A percentile compares a stretch with the other conserved stretches of the same genome.
Evolutionary conservation across 345 rosid species (phyloP).

Genomic region (Melastoma malabathricum): DNA sequence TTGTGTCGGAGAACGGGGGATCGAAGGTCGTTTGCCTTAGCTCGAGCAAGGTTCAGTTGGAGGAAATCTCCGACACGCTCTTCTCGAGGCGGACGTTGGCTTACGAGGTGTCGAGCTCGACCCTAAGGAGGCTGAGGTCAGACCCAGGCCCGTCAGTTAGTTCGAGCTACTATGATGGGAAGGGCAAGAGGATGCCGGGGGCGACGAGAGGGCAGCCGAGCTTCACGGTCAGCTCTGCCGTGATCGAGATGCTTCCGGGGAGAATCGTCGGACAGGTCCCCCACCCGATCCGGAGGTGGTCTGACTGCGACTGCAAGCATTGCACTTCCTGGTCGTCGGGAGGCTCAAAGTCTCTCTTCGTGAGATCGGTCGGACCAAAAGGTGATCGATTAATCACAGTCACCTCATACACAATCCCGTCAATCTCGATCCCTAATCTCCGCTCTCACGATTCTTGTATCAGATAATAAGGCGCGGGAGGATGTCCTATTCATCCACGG

Average conservation of each 20-base stretch:
- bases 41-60: constrained; percentile 62
- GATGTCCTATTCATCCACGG: constrained; percentile 77
- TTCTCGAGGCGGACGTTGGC: constrained; percentile 51
- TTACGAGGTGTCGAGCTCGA: constrained; percentile 25
- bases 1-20: too few species aligned
- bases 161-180: neutral
- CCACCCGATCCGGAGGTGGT: constrained; percentile 27
- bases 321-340: constrained; percentile 70
- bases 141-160: constrained; percentile 10
- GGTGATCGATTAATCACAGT: constrained; percentile 14
- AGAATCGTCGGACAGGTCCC: constrained; percentile 3
- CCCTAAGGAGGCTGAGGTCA: constrained; percentile 33
- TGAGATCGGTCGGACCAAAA: constrained; percentile 51
- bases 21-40: neutral
- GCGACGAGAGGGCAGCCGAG: constrained; percentile 14
- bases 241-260: constrained; percentile 59
- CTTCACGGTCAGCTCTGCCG: constrained; percentile 44
- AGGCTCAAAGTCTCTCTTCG: constrained; percentile 46
- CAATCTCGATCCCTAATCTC: neutral
- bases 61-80: constrained; percentile 89
- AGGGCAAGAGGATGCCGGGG: too few species aligned
- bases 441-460: too few species aligned
- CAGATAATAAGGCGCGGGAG: constrained; percentile 15
- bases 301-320: constrained; percentile 72
- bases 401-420: too few species aligned